Percentiles rank a stretch among this genome's conserved stretches.
These are phyloP conservation scores for Endothia cerciana DNA, from an alignment of 2,329 filamentous ascomycete genomes.

Conservation along the genomic window DNA sequence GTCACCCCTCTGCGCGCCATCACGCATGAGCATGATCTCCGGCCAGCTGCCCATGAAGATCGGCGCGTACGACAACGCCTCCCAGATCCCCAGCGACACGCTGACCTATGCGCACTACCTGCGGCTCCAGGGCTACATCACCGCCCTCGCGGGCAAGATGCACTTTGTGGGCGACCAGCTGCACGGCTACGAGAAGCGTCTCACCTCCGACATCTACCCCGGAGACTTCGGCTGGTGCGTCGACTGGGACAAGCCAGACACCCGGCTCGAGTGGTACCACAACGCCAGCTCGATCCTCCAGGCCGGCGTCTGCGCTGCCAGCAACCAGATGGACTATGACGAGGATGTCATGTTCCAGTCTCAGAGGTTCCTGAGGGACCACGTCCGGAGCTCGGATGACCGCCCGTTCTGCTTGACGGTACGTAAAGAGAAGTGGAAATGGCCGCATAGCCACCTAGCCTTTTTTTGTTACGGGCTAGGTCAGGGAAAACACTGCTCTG, in stretches of 20 bases:
- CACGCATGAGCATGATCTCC: conserved; percentile 92
- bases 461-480: neutral
- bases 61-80: conserved; percentile 88
- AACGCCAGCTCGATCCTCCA: conserved; percentile 93
- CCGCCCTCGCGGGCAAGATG: conserved; percentile 92
- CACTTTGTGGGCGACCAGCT: conserved; percentile 95
- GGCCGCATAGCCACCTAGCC: neutral
- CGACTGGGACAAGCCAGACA: conserved; percentile 90
- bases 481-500: neutral
- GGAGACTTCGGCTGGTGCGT: conserved; percentile 94
- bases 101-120: conserved; percentile 94
- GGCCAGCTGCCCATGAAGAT: conserved; percentile 91
- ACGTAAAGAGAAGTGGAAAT: conserved; percentile 34
- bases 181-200: conserved; percentile 87
- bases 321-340: conserved; percentile 94
- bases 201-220: conserved; percentile 96
- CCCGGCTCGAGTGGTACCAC: conserved; percentile 91
- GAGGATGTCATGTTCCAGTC: conserved; percentile 95
- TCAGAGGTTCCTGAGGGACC: conserved; percentile 87
- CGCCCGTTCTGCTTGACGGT: conserved; percentile 84
- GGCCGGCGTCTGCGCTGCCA: conserved; percentile 84
- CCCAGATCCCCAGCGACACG: conserved; percentile 79
- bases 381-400: conserved; percentile 75
- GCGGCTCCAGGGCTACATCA: conserved; percentile 83
- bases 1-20: conserved; percentile 88